These are phyloP conservation scores for Suillus tomentosus DNA, from an alignment of 768 basidiomycete species.

Conservation along the genomic window DNA sequence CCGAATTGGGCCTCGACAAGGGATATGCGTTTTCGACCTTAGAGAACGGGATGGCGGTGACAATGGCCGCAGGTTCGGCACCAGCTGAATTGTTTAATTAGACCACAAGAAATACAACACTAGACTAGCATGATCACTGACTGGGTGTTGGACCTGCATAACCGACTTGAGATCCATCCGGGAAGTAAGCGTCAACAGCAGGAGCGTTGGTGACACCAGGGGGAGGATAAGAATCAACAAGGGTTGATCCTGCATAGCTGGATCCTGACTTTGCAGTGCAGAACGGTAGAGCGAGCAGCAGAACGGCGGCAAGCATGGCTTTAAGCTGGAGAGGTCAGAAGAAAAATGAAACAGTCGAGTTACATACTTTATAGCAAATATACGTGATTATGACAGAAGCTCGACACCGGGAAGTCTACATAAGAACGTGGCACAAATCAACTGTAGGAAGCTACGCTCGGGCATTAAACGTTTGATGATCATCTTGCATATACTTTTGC, in stretches of 20 bases:
- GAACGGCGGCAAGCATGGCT: constrained; percentile 9
- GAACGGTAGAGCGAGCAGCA: constrained; percentile 13
- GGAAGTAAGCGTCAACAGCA: constrained; percentile 40
- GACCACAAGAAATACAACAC: not conserved
- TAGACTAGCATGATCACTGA: constrained; percentile 26
- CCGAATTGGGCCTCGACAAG: constrained; percentile 40
- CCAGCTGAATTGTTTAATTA: constrained; percentile 34
- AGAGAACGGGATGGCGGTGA: constrained; percentile 43
- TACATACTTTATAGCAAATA: not conserved
- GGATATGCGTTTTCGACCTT: constrained; percentile 43
- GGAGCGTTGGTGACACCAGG: constrained; percentile 35
- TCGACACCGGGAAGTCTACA: too few species aligned
- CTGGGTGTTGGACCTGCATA: constrained; percentile 51
- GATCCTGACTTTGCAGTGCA: constrained; percentile 29
- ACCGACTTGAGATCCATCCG: constrained; percentile 44
- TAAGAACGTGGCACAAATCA: not conserved
- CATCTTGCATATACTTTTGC: not conserved
- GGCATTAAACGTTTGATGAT: not conserved
- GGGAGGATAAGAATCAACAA: constrained; percentile 45
- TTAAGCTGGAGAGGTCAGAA: not conserved
- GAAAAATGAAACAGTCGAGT: not conserved
- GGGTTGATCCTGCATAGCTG: constrained; percentile 44
- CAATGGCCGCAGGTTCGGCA: constrained; percentile 43
- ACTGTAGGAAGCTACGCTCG: too few species aligned
- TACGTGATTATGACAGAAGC: not conserved